Percentiles rank a stretch among this genome's conserved stretches.
These are phyloP conservation scores for Exophiala calicioides DNA, from an alignment of 2,329 filamentous ascomycete species.

Conservation along the genomic window DNA sequence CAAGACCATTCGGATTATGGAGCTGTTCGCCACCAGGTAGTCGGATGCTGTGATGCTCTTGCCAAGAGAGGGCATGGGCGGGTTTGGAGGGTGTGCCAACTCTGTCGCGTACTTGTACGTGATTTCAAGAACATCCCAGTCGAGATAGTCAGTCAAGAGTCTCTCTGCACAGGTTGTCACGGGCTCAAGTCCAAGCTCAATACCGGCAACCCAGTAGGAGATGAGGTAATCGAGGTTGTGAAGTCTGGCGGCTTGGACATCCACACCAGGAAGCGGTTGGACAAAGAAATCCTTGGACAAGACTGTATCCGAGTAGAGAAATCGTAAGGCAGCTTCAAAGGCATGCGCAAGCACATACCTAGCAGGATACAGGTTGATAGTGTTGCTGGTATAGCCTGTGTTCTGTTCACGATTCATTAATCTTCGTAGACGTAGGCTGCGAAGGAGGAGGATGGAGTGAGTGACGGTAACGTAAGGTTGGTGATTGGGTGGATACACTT, in stretches of 20 bases:
- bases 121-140: slow-evolving; percentile 30
- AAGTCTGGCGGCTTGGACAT: slow-evolving; percentile 20
- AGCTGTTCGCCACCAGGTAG: slow-evolving; percentile 19
- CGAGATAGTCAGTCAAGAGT: slow-evolving; percentile 23
- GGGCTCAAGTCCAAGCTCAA: slow-evolving; percentile 29
- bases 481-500: slow-evolving; percentile 20
- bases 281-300: slow-evolving; percentile 26
- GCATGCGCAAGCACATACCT: slow-evolving; percentile 26
- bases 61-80: slow-evolving; percentile 13
- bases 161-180: slow-evolving; percentile 26
- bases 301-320: slow-evolving; percentile 31
- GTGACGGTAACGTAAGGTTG: slow-evolving; percentile 25
- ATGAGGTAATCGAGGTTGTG: slow-evolving; percentile 29
- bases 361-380: slow-evolving; percentile 28
- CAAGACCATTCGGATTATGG: slow-evolving; percentile 20
- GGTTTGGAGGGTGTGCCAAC: slow-evolving; percentile 19
- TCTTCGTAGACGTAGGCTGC: slow-evolving; percentile 27
- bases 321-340: slow-evolving; percentile 31
- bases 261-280: slow-evolving; percentile 16
- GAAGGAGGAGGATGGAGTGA: slow-evolving; percentile 25
- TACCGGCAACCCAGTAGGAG: slow-evolving; percentile 31
- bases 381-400: slow-evolving; percentile 13
- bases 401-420: slow-evolving; percentile 20
- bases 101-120: slow-evolving; percentile 25
- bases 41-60: slow-evolving; percentile 24